Conservation (phyloP, 345 rosid species). For the Syzygium grande region DNA sequence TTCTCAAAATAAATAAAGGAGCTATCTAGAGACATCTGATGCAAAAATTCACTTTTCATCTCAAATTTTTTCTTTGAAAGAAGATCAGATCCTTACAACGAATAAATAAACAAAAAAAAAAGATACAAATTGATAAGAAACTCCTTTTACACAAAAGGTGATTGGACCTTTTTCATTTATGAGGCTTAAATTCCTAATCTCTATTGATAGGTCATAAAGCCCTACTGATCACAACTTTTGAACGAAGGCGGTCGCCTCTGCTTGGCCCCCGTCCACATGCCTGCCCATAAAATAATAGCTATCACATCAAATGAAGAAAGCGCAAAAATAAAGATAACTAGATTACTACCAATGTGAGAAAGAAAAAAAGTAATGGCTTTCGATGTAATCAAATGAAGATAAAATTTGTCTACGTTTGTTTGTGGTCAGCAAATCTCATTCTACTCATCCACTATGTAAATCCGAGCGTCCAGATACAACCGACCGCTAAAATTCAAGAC, state of each 20-base stretch:
- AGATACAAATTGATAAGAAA: neutral
- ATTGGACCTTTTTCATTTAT: neutral
- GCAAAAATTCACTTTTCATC: neutral
- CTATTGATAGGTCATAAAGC: neutral
- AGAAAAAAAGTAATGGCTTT: neutral
- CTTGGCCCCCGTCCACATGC: neutral
- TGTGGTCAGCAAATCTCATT: neutral
- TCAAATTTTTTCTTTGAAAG: neutral
- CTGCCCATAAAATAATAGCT: neutral
- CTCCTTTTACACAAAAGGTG: neutral
- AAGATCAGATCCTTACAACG: neutral
- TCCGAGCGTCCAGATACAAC: neutral
- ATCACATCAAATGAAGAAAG: no score
- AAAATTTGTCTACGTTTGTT: no score
- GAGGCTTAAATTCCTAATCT: neutral
- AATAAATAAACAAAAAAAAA: neutral
- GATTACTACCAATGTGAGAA: no score
- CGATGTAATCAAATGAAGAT: neutral
- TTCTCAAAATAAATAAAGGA: neutral
- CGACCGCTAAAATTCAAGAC: neutral
- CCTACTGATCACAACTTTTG: no score
- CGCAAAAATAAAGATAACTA: no score
- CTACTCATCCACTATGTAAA: neutral
- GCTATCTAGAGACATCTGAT: no score
- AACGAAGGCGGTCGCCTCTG: no score